Conservation (phyloP, 2,329 filamentous ascomycete genomes). For the Colletotrichum graminicola region DNA sequence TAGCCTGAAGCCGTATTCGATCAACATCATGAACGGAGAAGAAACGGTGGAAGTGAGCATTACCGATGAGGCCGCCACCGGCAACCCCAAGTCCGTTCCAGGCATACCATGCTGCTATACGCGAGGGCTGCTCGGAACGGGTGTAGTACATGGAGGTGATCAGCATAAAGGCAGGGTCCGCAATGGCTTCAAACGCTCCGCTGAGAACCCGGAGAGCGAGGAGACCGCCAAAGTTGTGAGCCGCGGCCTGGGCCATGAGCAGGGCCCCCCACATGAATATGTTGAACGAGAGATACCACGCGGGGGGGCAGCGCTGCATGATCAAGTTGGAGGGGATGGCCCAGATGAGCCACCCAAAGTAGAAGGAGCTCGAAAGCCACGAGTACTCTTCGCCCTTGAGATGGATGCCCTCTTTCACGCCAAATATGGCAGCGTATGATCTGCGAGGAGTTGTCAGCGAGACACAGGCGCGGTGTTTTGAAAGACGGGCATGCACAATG, state of each 20-base stretch:
- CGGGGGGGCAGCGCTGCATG: conserved; percentile 51
- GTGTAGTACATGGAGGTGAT: conserved; percentile 77
- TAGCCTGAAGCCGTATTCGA: conserved; percentile 53
- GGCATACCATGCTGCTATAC: conserved; percentile 71
- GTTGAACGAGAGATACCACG: conserved; percentile 55
- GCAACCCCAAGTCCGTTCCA: conserved; percentile 71
- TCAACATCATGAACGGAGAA: background rate
- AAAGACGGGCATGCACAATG: conserved; percentile 8
- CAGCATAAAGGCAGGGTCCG: conserved; percentile 67
- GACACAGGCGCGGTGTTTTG: rapidly evolving
- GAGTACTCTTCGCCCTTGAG: conserved; percentile 70
- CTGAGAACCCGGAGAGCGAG: conserved; percentile 69
- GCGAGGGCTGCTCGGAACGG: conserved; percentile 70
- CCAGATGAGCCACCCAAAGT: conserved; percentile 56
- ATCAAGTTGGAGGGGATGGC: conserved; percentile 50
- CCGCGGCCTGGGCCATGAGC: conserved; percentile 64
- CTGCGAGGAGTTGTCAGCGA: conserved; percentile 1
- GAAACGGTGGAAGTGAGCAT: background rate
- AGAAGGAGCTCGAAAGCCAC: conserved; percentile 53
- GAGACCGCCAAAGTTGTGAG: conserved; percentile 67
- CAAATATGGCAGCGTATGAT: conserved; percentile 75
- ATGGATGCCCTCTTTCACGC: conserved; percentile 68
- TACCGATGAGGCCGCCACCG: conserved; percentile 62
- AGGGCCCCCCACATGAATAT: conserved; percentile 69
- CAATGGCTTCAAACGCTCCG: conserved; percentile 72